phyloP scores from a whole-genome alignment of 192 early-diverging fungal species.

The Fimicolochytrium jonesii region DNA sequence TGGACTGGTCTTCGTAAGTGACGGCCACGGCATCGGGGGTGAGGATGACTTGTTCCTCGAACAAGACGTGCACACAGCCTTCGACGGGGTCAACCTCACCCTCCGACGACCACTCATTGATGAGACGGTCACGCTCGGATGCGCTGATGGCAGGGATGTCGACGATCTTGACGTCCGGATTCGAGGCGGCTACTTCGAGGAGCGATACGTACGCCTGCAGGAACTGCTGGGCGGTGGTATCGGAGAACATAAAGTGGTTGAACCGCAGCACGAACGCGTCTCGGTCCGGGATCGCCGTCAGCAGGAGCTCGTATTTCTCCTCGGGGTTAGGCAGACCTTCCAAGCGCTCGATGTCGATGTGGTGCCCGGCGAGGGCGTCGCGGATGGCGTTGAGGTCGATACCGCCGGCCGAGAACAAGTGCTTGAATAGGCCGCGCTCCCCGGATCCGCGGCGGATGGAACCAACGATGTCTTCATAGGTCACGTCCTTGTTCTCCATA shows the following conservation, averaged over 20 bases:
- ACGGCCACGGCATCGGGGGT: background rate
- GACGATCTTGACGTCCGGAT: background rate
- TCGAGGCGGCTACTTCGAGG: background rate
- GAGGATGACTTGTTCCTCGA: background rate
- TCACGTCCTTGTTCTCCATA: background rate
- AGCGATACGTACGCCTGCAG: background rate
- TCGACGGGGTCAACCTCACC: background rate
- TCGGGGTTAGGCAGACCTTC: conserved; percentile 16
- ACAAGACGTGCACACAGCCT: background rate
- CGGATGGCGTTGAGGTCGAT: background rate
- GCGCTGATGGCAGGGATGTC: background rate
- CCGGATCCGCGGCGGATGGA: background rate
- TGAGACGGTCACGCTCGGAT: background rate
- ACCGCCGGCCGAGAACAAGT: background rate
- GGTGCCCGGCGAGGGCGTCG: too few species aligned
- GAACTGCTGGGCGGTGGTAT: background rate
- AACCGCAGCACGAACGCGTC: background rate
- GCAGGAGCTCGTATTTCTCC: background rate
- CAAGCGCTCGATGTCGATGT: too few species aligned
- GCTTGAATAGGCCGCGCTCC: background rate
- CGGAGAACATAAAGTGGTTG: conserved; percentile 10
- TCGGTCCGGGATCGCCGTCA: background rate
- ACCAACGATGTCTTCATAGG: background rate
- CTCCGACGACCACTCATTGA: background rate
- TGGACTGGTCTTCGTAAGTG: background rate